phyloP scores from a whole-genome alignment of 2,329 filamentous ascomycete genomes.

The Ophiostoma populinum region DNA sequence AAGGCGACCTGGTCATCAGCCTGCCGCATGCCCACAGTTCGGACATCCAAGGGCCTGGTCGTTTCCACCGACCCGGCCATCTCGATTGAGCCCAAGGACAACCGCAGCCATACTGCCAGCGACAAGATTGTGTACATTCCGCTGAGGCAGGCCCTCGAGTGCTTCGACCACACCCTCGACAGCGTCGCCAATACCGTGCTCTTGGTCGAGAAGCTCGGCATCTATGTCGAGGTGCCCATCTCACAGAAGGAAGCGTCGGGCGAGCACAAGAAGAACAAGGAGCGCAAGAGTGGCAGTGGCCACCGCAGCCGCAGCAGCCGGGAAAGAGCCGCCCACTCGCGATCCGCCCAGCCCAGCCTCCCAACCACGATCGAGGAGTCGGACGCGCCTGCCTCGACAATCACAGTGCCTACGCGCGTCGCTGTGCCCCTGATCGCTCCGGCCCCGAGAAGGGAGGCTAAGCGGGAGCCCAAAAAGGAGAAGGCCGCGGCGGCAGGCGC shows the following conservation, averaged over 20 bases:
- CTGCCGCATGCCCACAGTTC: conserved; percentile 17
- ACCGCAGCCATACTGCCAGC: not conserved
- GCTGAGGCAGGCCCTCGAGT: conserved; percentile 46
- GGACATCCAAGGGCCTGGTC: too few relatives aligned
- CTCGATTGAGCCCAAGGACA: not conserved
- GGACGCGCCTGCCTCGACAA: too few relatives aligned
- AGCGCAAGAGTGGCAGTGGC: not conserved
- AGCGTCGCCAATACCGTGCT: conserved; percentile 39
- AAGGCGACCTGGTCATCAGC: conserved; percentile 43
- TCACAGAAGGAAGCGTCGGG: not conserved
- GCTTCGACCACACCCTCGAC: conserved; percentile 40
- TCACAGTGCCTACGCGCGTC: too few relatives aligned
- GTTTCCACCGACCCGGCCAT: not conserved
- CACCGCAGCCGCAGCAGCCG: not conserved
- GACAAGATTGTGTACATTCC: not conserved
- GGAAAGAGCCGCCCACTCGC: not conserved
- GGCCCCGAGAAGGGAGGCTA: too few relatives aligned
- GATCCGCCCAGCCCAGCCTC: too few relatives aligned
- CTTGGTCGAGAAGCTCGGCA: conserved; percentile 38
- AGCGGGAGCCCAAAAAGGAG: too few relatives aligned
- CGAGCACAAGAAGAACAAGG: not conserved
- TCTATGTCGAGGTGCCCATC: conserved; percentile 15
- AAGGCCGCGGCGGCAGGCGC: too few relatives aligned
- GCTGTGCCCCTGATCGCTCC: too few relatives aligned
- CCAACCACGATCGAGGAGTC: too few relatives aligned